These are phyloP conservation scores for Pyrenochaeta sp. DNA, from an alignment of 2,329 filamentous ascomycete species.

Conservation along the genomic window DNA sequence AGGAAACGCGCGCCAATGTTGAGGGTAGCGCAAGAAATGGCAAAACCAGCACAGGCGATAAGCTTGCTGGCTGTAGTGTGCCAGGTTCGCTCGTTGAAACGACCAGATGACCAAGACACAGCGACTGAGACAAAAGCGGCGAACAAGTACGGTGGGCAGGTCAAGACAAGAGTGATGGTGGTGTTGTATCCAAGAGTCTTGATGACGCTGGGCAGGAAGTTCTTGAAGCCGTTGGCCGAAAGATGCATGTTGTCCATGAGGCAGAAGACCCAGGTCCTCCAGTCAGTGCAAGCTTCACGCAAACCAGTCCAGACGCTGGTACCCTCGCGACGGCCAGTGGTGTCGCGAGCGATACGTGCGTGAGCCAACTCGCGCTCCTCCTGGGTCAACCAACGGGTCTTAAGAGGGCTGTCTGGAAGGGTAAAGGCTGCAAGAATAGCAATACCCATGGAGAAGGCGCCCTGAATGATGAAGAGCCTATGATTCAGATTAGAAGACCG, in stretches of 20 bases:
- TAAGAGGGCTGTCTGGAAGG: constrained; percentile 33
- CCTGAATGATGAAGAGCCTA: constrained; percentile 55
- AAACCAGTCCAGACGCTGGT: constrained; percentile 24
- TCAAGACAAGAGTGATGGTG: constrained; percentile 38
- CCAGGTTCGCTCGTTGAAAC: constrained; percentile 41
- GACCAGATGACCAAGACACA: constrained; percentile 34
- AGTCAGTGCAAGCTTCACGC: constrained; percentile 18
- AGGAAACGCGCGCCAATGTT: constrained; percentile 42
- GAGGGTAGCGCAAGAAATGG: constrained; percentile 32
- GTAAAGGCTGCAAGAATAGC: constrained; percentile 27
- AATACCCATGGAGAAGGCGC: constrained; percentile 15
- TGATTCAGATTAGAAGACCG: no score
- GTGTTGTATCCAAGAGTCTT: constrained; percentile 39
- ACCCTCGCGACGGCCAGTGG: constrained; percentile 42
- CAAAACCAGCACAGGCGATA: constrained; percentile 39
- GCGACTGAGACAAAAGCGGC: constrained; percentile 28
- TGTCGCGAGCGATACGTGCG: constrained; percentile 51
- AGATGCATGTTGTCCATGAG: constrained; percentile 26
- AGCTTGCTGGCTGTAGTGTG: constrained; percentile 39
- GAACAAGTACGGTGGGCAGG: constrained; percentile 42
- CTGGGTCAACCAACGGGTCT: constrained; percentile 53
- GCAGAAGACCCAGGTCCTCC: constrained; percentile 23
- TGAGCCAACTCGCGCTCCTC: constrained; percentile 51
- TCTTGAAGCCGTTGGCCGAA: constrained; percentile 29
- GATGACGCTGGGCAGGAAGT: constrained; percentile 46